Evolutionary conservation across 1,284 basidiomycete genomes (phyloP), one percentile per base, ranked within the genome.

Genomic region (Microbotryum intermedium): DNA sequence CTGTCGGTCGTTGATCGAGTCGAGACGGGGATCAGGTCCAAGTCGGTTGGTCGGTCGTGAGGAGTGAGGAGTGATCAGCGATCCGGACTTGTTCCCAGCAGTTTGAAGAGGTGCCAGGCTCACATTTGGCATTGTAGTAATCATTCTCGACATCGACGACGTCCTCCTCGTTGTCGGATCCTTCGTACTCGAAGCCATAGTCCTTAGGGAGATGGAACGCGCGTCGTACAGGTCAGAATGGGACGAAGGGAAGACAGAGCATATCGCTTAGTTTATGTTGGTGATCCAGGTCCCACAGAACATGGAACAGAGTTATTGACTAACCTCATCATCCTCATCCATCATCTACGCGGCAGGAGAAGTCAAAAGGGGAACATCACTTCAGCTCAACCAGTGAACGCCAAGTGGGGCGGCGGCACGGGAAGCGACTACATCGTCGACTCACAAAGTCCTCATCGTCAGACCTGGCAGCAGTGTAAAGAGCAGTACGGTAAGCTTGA

Each of bases 91-190:
- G 34, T 16, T 39, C 25, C 11, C 26, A 3, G 20, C 23, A 2
- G 26, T 8, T 1, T 6, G 23, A 13, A 20, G 10, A 16, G 6
- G 29, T 7, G 11, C 0, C 1, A 20, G 50, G 46, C 84, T 62
- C 69, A 94, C 90, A 84, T 75, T 98, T 99, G 13, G 95, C 95
- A 55, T 86, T 88, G 76, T 98, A 98, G 77, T 99, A 99, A 82
- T 92, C 84, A 73, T 99, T 99, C 79, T 99, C 95, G 50, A 97
- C 84, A 74, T 97, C 93, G n/a, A 86, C 88, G 60, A 84, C 87
- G 23, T 81, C 90, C 43, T 88, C 88, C 43, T 87, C 90, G 62
- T 85, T 86, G 53, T 80, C 80, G n/a, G 75, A 76, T 74, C 92
- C 92, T 51, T 91, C 93, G 74, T 97, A 99, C 75, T 95, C 91